Base-by-base conservation (phyloP, 176 grass and related monocot species). In the Pontederia crassipes region DNA sequence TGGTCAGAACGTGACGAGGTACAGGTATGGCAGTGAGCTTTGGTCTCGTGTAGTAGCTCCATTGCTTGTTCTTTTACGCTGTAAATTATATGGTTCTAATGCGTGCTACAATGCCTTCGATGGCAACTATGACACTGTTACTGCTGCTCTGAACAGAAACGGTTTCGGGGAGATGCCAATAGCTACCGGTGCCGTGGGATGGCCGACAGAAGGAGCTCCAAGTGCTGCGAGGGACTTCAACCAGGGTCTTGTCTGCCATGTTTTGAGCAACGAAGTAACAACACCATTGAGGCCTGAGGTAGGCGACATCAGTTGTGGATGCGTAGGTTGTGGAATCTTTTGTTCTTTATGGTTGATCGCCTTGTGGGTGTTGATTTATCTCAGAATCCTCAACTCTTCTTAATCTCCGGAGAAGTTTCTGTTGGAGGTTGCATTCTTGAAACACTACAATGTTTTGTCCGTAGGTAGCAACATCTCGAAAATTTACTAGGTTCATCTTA, bases 21-120 rank as follows among this genome's bases (percentile, higher is more conserved):
- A 86, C 76, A 56, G 89, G 55, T 82, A 79, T 69, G 84, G 77
- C 46, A 68, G 82, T 8, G 90, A 35, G 29, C 4, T 35, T 35
- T 35, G n/a, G 29, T 35, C 29, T 35, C 29, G 29, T 35, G 29
- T 35, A 35, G 8, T 26, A 20, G 12, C 35, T 63, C 29, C 17
- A 4, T 66, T 29, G 1, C 65, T 40, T 83, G 65, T 35, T 2
- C 29, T 35, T 4, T 35, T 35, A 35, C 29, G 4, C 4, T 2
- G 29, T 2, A 35, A 35, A 35, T 35, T 4, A 35, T 4, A 35
- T 35, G 29, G 29, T 35, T 35, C 29, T 2, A 97, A 91, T 48
- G 74, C 82, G 12, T 97, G 91, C 54, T 91, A 97, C 74, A 92
- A 97, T 78, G 87, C 93, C 61, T 97, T 91, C 59, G 93, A 97